Evolutionary conservation across 1,284 basidiomycete genomes (phyloP).

Genomic region (Bondarzewia mesenterica): DNA sequence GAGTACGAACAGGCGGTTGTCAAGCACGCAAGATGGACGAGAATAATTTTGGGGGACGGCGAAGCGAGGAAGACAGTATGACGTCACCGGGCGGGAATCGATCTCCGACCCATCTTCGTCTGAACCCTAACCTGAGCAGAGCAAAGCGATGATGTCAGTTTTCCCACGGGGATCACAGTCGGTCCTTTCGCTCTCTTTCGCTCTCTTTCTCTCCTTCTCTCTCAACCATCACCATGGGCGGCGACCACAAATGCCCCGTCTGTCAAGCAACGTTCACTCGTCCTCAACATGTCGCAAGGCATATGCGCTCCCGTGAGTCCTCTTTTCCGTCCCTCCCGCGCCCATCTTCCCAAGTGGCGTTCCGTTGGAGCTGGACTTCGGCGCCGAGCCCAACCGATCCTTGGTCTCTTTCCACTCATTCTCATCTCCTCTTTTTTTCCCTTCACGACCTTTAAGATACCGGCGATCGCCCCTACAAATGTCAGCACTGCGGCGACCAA

Average conservation of each 20-base stretch:
- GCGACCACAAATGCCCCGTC: slow-evolving; percentile 56
- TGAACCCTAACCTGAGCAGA: too few relatives aligned
- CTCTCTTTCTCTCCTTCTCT: too few relatives aligned
- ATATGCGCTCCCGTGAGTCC: slow-evolving; percentile 81
- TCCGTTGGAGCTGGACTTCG: slow-evolving; percentile 7
- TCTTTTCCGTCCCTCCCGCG: slow-evolving; percentile 7
- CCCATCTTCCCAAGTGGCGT: slow-evolving; percentile 5
- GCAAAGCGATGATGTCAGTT: too few relatives aligned
- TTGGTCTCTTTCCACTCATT: slow-evolving; percentile 11
- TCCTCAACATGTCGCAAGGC: slow-evolving; percentile 84
- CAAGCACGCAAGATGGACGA: too few relatives aligned
- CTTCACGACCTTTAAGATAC: too few relatives aligned
- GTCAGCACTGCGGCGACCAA: slow-evolving; percentile 81
- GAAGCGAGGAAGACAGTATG: too few relatives aligned
- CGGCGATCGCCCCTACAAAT: slow-evolving; percentile 88
- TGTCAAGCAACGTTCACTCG: slow-evolving; percentile 84
- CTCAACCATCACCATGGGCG: slow-evolving; percentile 25
- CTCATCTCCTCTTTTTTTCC: slow-evolving; percentile 13
- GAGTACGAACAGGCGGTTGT: too few relatives aligned
- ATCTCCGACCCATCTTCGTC: too few relatives aligned
- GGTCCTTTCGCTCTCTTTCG: too few relatives aligned
- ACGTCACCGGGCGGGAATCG: too few relatives aligned
- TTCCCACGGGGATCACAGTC: too few relatives aligned
- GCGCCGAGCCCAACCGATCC: slow-evolving; percentile 8
- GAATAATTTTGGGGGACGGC: too few relatives aligned